Evolutionary conservation across 2,329 filamentous ascomycete species (phyloP).

Genomic region (Sporothrix pseudoabietina): DNA sequence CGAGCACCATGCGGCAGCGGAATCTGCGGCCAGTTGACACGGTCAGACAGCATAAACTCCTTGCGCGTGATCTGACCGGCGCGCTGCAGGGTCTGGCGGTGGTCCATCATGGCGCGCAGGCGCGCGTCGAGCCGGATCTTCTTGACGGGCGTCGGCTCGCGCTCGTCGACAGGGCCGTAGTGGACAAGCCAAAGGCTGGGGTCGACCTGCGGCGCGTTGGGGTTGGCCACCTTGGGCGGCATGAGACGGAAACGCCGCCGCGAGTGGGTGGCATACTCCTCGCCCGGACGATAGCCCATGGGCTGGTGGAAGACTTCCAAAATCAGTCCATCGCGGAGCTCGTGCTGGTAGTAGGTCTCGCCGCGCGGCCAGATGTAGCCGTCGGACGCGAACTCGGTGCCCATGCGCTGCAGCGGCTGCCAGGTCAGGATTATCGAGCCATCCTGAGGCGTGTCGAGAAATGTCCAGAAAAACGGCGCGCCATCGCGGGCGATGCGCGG

Average conservation of each 20-base stretch:
- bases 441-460: conserved; percentile 78
- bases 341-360: conserved; percentile 75
- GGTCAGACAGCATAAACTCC: conserved; percentile 92
- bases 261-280: conserved; percentile 73
- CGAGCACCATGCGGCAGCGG: conserved; percentile 63
- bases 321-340: conserved; percentile 67
- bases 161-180: conserved; percentile 76
- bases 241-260: conserved; percentile 84
- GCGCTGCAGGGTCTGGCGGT: conserved; percentile 65
- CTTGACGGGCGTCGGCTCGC: conserved; percentile 70
- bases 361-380: conserved; percentile 88
- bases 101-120: conserved; percentile 61
- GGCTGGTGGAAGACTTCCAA: conserved; percentile 88
- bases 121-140: conserved; percentile 66
- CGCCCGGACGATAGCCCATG: conserved; percentile 72
- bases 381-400: conserved; percentile 80
- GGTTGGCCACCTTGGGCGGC: conserved; percentile 68
- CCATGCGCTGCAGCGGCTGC: conserved; percentile 75
- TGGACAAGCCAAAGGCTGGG: conserved; percentile 88
- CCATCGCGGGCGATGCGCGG: conserved; percentile 82
- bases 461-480: conserved; percentile 90
- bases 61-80: conserved; percentile 84
- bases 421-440: conserved; percentile 83
- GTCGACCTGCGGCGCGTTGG: conserved; percentile 70
- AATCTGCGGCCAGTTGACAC: conserved; percentile 86